Evolutionary conservation across 164 flowering plant species (phyloP).

Genomic region (Berberis vulgaris): DNA sequence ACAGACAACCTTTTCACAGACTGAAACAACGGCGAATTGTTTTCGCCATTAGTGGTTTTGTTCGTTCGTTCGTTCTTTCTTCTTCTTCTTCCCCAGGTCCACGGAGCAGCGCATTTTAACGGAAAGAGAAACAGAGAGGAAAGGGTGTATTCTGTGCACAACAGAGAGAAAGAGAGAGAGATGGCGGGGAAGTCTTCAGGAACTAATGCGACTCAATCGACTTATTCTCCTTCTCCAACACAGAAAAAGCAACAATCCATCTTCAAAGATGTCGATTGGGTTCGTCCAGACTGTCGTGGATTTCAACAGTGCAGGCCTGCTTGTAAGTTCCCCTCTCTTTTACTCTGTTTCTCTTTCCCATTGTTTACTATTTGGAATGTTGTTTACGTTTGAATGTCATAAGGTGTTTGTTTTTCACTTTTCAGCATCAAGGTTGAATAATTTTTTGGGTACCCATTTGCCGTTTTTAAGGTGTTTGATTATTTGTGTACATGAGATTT

Average conservation of each 20-base stretch:
- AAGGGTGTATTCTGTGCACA: too few species aligned
- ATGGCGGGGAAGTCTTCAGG: constrained; percentile 44
- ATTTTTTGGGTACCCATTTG: too few species aligned
- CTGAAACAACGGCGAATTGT: too few species aligned
- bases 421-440: background rate
- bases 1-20: too few species aligned
- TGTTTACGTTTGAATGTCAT: background rate
- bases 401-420: background rate
- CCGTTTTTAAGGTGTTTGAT: too few species aligned
- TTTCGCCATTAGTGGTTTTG: too few species aligned
- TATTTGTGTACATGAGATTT: too few species aligned
- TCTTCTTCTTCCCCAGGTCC: too few species aligned
- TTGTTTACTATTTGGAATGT: background rate
- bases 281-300: constrained; percentile 79
- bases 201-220: constrained; percentile 26
- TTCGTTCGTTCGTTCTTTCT: too few species aligned
- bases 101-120: too few species aligned
- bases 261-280: constrained; percentile 52
- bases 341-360: constrained; percentile 2
- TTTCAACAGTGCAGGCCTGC: constrained; percentile 93
- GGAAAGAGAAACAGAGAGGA: too few species aligned
- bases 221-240: constrained; percentile 57
- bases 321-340: constrained; percentile 27
- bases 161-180: background rate
- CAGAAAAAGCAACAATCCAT: constrained; percentile 26